A percentile compares a stretch with the other conserved stretches of the same genome.
Evolutionary conservation across 2,329 filamentous ascomycete species (phyloP).

Genomic region (Parasarocladium wereldwijsianum): DNA sequence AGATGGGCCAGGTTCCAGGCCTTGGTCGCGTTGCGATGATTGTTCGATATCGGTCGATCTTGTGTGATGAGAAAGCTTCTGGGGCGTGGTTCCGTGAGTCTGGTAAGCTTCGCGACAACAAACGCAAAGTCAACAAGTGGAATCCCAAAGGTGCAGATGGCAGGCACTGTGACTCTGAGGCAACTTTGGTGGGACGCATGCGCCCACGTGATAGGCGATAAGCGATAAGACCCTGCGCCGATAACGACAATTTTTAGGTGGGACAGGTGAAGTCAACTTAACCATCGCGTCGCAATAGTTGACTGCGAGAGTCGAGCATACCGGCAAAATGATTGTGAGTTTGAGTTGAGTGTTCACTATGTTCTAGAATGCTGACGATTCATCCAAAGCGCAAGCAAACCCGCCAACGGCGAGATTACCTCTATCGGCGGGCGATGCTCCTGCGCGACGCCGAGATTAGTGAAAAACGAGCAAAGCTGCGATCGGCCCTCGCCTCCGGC

Average conservation of each 20-base stretch:
- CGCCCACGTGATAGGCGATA: slow-evolving; percentile 24
- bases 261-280: not conserved
- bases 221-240: slow-evolving; percentile 14
- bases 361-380: slow-evolving; percentile 8
- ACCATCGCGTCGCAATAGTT: slow-evolving; percentile 3
- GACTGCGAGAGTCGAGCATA: too few relatives aligned
- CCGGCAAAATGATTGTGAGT: slow-evolving; percentile 14
- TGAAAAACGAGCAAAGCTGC: slow-evolving; percentile 77
- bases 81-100: too few relatives aligned
- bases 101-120: too few relatives aligned
- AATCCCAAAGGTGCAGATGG: not conserved
- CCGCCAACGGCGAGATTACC: slow-evolving; percentile 36
- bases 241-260: slow-evolving; percentile 5
- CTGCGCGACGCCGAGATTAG: slow-evolving; percentile 85
- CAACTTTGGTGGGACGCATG: slow-evolving; percentile 23
- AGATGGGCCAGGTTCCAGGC: not conserved
- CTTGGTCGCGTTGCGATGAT: too few relatives aligned
- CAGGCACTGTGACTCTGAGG: not conserved
- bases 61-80: too few relatives aligned
- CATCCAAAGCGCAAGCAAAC: slow-evolving; percentile 23
- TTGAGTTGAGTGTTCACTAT: not conserved
- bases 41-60: too few relatives aligned
- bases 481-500: slow-evolving; percentile 74
- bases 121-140: too few relatives aligned
- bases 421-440: slow-evolving; percentile 78